Evolutionary conservation across 2,329 filamentous ascomycete genomes (phyloP), one percentile per base, ranked within the genome.

Genomic region (Pseudocercospora macadamiae): DNA sequence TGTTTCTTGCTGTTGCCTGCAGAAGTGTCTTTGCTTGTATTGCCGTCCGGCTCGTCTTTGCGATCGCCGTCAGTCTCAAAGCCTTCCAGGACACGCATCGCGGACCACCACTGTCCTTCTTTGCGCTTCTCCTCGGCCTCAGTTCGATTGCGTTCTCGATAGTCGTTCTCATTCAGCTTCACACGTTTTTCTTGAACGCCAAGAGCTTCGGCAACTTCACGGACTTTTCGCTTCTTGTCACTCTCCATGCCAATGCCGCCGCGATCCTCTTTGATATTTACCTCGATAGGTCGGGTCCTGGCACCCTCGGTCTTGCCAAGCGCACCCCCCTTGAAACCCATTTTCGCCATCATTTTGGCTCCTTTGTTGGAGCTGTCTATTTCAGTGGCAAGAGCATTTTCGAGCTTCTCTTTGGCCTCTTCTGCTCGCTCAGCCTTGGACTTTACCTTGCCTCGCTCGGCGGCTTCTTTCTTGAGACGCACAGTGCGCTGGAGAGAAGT

Each of bases 331-430:
- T 85, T 80, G 78, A 96, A 99, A 0, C 95, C 95, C 82, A 99
- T 90, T 75, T 91, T 93, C 19, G 91, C 89, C 93, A 99, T 96
- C 91, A 99, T 97, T 64, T 90, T 86, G 62, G 96, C 86, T 1
- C 93, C 95, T 72, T 97, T 97, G 77, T 88, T 96, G 51, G 85
- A 82, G 14, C 82, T 60, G 53, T 87, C 83, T 5, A 96, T 79
- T 49, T 95, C 80, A 4, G 89, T 89, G 3, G 87, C 83, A 23
- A 97, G 83, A 0, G 90, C 91, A 34, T 83, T 85, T 73, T 97
- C 90, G 53, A 91, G 88, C 14, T 85, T 85, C 39, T 82, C 83
- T 7, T 83, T 84, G 67, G 89, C 91, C 65, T 91, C 87, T 51
- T 85, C 86, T n/a, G 86, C 89, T 37, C 88, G 84, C 75, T 97